phyloP scores from a whole-genome alignment of 23 red algal genomes.

The Gracilaria gracilis region DNA sequence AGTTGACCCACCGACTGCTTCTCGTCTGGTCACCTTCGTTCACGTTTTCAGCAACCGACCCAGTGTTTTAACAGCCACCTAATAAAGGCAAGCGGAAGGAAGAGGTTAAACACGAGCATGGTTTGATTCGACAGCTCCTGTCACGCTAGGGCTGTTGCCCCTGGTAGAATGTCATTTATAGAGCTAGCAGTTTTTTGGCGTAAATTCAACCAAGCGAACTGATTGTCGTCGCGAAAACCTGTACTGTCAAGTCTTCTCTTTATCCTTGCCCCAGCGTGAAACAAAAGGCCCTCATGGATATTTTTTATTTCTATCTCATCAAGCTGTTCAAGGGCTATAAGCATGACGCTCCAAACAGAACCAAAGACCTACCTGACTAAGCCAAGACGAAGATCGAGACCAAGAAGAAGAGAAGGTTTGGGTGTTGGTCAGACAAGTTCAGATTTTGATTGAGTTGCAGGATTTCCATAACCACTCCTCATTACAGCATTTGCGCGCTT shows the following conservation, averaged over 20 bases:
- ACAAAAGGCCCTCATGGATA: constrained; percentile 72
- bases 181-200: constrained; percentile 60
- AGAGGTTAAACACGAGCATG: constrained; percentile 77
- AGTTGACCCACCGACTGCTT: too few relatives aligned
- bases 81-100: constrained; percentile 42
- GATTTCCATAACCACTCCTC: constrained; percentile 62
- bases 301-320: constrained; percentile 57
- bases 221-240: constrained; percentile 56
- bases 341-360: not conserved
- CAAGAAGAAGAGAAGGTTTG: constrained; percentile 79
- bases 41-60: too few relatives aligned
- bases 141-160: constrained; percentile 85
- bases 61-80: too few relatives aligned
- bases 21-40: too few relatives aligned
- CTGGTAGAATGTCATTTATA: constrained; percentile 74
- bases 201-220: constrained; percentile 71
- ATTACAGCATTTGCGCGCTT: constrained; percentile 58
- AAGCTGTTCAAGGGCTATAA: not conserved
- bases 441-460: constrained; percentile 78
- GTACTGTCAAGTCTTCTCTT: constrained; percentile 66
- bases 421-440: constrained; percentile 83
- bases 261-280: constrained; percentile 64
- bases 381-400: constrained; percentile 22
- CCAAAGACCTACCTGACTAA: constrained; percentile 21
- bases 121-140: constrained; percentile 50